Evolutionary conservation across 2,329 filamentous ascomycete genomes (phyloP).

Genomic region (Fusarium marasasianum): DNA sequence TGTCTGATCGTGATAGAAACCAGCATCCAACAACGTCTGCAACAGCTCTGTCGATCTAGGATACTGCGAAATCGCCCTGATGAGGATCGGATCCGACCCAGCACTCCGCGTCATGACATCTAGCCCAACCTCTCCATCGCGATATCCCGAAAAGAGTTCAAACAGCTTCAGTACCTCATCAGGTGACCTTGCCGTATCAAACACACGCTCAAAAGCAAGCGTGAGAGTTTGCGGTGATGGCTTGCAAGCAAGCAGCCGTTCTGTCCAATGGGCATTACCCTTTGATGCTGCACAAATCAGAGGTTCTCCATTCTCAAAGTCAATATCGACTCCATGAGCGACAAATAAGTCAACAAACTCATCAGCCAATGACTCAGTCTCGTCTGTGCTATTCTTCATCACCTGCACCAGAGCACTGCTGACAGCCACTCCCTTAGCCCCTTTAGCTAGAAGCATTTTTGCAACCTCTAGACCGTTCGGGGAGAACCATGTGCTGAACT

Average conservation of each 20-base stretch:
- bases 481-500: constrained; percentile 57
- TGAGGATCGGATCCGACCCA: constrained; percentile 58
- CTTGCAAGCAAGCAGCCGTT: constrained; percentile 58
- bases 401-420: constrained; percentile 57
- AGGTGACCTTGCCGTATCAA: constrained; percentile 61
- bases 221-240: constrained; percentile 62
- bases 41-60: constrained; percentile 64
- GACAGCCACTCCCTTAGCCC: constrained; percentile 57
- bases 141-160: constrained; percentile 60
- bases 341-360: constrained; percentile 56
- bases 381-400: constrained; percentile 54
- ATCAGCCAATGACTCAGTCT: constrained; percentile 53
- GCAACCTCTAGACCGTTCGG: constrained; percentile 58
- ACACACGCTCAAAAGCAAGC: constrained; percentile 64
- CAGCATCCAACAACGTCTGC: constrained; percentile 62
- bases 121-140: constrained; percentile 57
- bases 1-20: constrained; percentile 68
- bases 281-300: constrained; percentile 63
- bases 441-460: constrained; percentile 59
- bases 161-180: constrained; percentile 62
- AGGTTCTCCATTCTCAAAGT: constrained; percentile 63
- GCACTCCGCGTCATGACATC: constrained; percentile 59
- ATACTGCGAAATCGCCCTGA: constrained; percentile 63
- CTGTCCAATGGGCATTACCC: constrained; percentile 60
- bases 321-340: constrained; percentile 55